A percentile compares a stretch with the other conserved stretches of the same genome.
phyloP scores from a whole-genome alignment of 2,329 filamentous ascomycete species.

The Exophiala dermatitidis region DNA sequence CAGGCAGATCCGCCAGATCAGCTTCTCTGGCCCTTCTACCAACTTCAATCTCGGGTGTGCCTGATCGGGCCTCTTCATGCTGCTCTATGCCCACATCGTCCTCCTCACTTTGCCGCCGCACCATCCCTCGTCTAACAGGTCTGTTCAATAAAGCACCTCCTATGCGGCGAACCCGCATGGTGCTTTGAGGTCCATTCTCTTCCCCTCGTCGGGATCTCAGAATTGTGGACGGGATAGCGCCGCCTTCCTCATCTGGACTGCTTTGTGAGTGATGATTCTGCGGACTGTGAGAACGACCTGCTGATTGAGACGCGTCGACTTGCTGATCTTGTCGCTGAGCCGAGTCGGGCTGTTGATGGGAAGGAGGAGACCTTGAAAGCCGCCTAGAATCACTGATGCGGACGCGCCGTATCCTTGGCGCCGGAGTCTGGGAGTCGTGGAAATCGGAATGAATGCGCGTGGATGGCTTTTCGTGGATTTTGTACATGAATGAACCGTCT shows the following conservation, averaged over 20 bases:
- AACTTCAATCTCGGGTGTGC: conserved; percentile 26
- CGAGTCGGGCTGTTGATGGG: conserved; percentile 30
- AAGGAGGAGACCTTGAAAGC: conserved; percentile 36
- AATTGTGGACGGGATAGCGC: conserved; percentile 34
- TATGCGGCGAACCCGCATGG: conserved; percentile 69
- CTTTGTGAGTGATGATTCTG: conserved; percentile 29
- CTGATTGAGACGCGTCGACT: conserved; percentile 22
- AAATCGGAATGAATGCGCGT: not conserved
- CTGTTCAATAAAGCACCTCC: conserved; percentile 73
- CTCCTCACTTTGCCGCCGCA: conserved; percentile 56
- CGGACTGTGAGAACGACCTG: conserved; percentile 30
- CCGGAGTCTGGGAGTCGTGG: conserved; percentile 41
- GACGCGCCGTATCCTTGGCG: conserved; percentile 39
- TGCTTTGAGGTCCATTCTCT: conserved; percentile 60
- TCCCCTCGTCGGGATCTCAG: conserved; percentile 48
- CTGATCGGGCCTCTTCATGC: conserved; percentile 19
- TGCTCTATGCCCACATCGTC: conserved; percentile 42
- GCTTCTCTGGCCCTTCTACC: conserved; percentile 29
- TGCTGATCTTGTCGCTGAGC: not conserved
- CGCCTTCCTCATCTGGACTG: conserved; percentile 25
- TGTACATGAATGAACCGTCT: conserved; percentile 36
- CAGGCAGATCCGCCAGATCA: conserved; percentile 28
- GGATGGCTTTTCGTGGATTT: conserved; percentile 29
- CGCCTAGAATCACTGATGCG: conserved; percentile 38
- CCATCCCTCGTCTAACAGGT: conserved; percentile 66